Conservation (phyloP, 768 basidiomycete genomes). For the Saitozyma podzolica region DNA sequence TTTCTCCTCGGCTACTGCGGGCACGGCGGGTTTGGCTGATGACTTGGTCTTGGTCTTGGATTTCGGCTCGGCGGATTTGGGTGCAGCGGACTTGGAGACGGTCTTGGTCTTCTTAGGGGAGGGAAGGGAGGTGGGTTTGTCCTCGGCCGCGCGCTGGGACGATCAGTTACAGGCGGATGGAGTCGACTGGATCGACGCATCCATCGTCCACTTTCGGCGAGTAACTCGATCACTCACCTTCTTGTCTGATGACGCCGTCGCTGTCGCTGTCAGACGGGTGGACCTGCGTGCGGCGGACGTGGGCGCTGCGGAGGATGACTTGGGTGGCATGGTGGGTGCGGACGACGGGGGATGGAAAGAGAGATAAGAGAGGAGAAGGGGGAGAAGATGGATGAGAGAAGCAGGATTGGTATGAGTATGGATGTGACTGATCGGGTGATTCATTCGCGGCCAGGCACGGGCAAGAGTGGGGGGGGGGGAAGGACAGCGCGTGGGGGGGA, state of each 20-base stretch:
- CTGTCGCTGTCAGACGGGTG: no score
- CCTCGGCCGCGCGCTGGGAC: constrained; percentile 6
- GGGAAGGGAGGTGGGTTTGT: constrained; percentile 4
- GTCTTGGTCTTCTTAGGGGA: constrained; percentile 22
- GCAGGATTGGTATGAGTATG: no score
- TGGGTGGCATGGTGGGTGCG: no score
- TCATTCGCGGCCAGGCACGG: no score
- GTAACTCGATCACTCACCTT: background rate
- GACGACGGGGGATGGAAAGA: no score
- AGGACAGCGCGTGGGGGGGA: no score
- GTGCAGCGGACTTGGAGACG: constrained; percentile 8
- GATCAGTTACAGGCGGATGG: background rate
- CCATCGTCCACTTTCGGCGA: background rate
- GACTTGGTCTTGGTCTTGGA: constrained; percentile 24
- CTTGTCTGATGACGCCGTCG: background rate
- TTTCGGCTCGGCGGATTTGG: constrained; percentile 17
- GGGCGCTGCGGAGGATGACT: no score
- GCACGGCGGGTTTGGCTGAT: constrained; percentile 8
- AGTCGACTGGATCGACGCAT: background rate
- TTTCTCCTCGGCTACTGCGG: constrained; percentile 18
- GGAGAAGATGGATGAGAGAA: no score
- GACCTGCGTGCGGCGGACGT: no score
- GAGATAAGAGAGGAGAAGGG: no score
- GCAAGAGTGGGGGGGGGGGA: no score
- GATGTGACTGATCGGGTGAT: no score